A percentile compares a stretch with the other conserved stretches of the same genome.
These are phyloP conservation scores for Oryza coarctata DNA, from an alignment of 176 grass and related monocot genomes.

Conservation along the genomic window DNA sequence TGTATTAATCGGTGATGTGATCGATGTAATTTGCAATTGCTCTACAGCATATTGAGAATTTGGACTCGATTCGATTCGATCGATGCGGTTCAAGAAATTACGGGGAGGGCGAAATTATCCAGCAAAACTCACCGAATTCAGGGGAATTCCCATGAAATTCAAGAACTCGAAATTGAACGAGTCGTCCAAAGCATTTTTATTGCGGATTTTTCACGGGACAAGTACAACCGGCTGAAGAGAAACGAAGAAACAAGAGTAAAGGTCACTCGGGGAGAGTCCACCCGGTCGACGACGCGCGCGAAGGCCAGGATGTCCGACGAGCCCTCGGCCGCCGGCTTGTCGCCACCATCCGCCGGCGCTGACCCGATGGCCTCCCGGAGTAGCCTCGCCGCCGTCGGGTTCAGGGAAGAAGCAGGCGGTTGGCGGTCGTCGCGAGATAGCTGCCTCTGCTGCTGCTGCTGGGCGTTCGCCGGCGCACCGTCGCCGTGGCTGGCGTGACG, in stretches of 20 bases:
- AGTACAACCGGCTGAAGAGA: not conserved
- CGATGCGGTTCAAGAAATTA: not conserved
- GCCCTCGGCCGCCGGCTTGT: constrained; percentile 18
- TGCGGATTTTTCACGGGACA: not conserved
- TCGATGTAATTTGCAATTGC: not conserved
- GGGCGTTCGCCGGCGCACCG: not conserved
- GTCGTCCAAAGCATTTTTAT: not conserved
- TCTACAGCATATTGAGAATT: not conserved
- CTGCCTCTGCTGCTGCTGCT: not conserved
- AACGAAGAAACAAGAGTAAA: not conserved
- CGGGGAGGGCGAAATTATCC: no score
- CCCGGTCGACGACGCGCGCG: constrained; percentile 45
- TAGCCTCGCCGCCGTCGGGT: constrained; percentile 50
- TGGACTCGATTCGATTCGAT: not conserved
- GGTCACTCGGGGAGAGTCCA: constrained; percentile 54
- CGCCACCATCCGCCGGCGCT: not conserved
- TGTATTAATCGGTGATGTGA: not conserved
- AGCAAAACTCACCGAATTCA: no score
- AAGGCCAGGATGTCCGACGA: constrained; percentile 57
- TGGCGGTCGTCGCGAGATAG: not conserved
- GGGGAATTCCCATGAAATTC: not conserved
- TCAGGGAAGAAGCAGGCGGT: constrained; percentile 32
- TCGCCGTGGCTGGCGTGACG: not conserved
- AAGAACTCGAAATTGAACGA: not conserved
- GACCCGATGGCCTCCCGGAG: constrained; percentile 47